A percentile compares a stretch with the other conserved stretches of the same genome.
Conservation (phyloP, 2,329 filamentous ascomycete species). For the Lachnellula hyalina region DNA sequence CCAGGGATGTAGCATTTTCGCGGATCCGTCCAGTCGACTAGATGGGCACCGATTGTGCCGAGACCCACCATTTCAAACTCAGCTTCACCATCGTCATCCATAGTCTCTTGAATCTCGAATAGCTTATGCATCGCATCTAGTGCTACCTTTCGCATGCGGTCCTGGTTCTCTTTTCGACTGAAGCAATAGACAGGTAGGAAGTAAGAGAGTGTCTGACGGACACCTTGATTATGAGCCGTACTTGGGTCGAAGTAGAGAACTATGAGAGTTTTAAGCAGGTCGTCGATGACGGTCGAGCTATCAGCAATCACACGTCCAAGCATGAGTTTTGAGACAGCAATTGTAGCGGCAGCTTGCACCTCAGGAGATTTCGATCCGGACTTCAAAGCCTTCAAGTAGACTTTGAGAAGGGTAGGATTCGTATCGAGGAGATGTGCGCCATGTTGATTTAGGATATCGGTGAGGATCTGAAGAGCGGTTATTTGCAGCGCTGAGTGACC, state of each 20-base stretch:
- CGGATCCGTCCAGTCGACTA: slow-evolving; percentile 94
- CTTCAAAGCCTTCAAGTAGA: slow-evolving; percentile 79
- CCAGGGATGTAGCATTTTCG: slow-evolving; percentile 62
- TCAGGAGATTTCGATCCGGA: slow-evolving; percentile 62
- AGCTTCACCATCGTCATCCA: slow-evolving; percentile 71
- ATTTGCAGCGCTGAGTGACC: slow-evolving; percentile 86
- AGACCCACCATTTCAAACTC: slow-evolving; percentile 75
- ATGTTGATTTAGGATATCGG: slow-evolving; percentile 87
- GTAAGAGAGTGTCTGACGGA: slow-evolving; percentile 84
- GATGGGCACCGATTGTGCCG: slow-evolving; percentile 69
- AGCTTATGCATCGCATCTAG: slow-evolving; percentile 71
- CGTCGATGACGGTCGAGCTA: slow-evolving; percentile 51
- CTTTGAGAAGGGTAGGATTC: slow-evolving; percentile 69
- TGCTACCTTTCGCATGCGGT: slow-evolving; percentile 70
- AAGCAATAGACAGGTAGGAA: slow-evolving; percentile 95
- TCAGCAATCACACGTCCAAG: slow-evolving; percentile 75
- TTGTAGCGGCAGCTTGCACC: slow-evolving; percentile 75
- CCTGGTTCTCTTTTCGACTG: slow-evolving; percentile 74
- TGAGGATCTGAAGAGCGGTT: slow-evolving; percentile 84
- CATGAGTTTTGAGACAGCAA: slow-evolving; percentile 80
- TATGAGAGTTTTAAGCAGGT: slow-evolving; percentile 79
- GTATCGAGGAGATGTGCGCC: slow-evolving; percentile 68
- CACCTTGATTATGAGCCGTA: slow-evolving; percentile 71
- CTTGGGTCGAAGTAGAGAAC: slow-evolving; percentile 86
- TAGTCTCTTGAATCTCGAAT: slow-evolving; percentile 63